phyloP scores from a whole-genome alignment of 1,139 yeast species.

The Suhomyces taliae region DNA sequence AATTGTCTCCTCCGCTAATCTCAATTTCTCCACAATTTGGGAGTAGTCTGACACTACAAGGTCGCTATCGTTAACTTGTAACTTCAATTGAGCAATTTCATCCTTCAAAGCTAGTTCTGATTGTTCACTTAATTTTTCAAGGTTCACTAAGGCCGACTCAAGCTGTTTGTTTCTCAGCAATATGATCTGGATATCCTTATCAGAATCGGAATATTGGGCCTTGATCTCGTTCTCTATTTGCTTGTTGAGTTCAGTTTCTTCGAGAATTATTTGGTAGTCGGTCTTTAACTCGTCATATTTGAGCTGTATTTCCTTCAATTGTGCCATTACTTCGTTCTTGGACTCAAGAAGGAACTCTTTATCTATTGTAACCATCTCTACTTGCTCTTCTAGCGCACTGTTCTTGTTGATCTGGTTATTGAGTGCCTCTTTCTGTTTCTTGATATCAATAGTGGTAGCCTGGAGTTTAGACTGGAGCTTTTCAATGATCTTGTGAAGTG shows the following conservation, averaged over 20 bases:
- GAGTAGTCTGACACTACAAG: conserved; percentile 17
- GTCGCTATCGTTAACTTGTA: conserved; percentile 15
- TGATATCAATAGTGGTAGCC: conserved; percentile 31
- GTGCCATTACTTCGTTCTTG: conserved; percentile 33
- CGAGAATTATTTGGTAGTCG: conserved; percentile 44
- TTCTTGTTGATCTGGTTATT: conserved; percentile 17
- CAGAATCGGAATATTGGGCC: conserved; percentile 16
- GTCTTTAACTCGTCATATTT: conserved; percentile 39
- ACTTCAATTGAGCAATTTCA: conserved; percentile 28
- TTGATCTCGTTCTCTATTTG: conserved; percentile 41
- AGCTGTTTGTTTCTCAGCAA: conserved; percentile 33
- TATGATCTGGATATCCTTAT: conserved; percentile 20
- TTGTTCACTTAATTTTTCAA: conserved; percentile 35
- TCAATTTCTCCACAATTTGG: conserved; percentile 29
- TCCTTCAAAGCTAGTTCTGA: conserved; percentile 23
- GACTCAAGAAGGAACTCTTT: conserved; percentile 50
- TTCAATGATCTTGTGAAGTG: conserved; percentile 36
- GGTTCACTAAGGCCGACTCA: conserved; percentile 39
- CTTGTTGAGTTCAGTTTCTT: conserved; percentile 46
- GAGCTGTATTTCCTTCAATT: conserved; percentile 28
- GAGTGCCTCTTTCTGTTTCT: conserved; percentile 22
- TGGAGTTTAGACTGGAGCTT: conserved; percentile 44
- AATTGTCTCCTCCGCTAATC: conserved; percentile 42
- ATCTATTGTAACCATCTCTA: conserved; percentile 57
- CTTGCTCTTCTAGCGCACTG: conserved; percentile 32